Base-by-base conservation (phyloP, 2,329 filamentous ascomycete species). In the Magnaporthiopsis rhizophila region DNA sequence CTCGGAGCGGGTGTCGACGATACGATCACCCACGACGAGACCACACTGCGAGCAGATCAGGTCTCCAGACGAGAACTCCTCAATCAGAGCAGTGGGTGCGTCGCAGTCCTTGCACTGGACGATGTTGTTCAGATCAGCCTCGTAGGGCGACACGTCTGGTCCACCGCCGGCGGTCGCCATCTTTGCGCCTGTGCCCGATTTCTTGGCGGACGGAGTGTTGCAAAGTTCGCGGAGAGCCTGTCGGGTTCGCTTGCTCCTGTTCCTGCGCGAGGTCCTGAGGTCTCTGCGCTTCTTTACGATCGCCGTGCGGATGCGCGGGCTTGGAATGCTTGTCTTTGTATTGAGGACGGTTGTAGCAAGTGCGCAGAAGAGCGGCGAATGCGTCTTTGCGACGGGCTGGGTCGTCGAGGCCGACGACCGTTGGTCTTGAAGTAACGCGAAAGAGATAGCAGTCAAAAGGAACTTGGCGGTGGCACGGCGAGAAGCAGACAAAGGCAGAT, bases 1-100 rank as follows among this genome's bases (percentile, higher is more conserved):
- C 79, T 99, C 95, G 61, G 92, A 97, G 67, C 96, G 90, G 66
- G 91, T 96, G 74, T 99, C 96, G 73, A 99, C 93, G 74, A 95
- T 92, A 69, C 92, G 89, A 72, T 94, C 90, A 66, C 90, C 90
- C 36, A 99, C 85, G 7, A 99, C 95, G 45, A 97, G 83, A 53
- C 95, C 95, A 72, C 95, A 99, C 67, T 89, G 92, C 65, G 85
- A 90, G 74, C 95, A 99, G 64, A 99, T 92, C 74, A 96, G 91
- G 76, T 99, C 95, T 68, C 92, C 91, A 50, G 88, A 90, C 7
- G 92, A 92, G 74, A 94, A 95, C 74, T 98, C 95, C 74, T 98
- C 95, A 59, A 95, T 86, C 50, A 99, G 81, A 68, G 97, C 93
- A 6, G 95, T 94, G n/a, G 95, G 95, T 64, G 87, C 83, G 73